These are phyloP conservation scores for Beauveria brongniartii DNA, from an alignment of 2,329 filamentous ascomycete species.

Conservation along the genomic window DNA sequence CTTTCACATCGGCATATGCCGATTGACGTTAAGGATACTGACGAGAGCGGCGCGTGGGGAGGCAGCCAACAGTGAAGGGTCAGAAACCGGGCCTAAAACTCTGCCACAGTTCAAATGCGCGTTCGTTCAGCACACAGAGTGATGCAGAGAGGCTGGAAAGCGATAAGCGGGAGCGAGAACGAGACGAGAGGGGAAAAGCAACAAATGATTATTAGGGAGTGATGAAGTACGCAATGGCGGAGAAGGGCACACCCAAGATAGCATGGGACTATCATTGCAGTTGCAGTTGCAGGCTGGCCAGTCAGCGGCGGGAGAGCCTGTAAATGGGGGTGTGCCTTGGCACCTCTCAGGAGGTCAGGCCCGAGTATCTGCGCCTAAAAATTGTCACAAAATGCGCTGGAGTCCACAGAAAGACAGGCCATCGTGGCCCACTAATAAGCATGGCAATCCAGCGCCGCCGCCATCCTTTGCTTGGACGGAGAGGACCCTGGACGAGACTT, in stretches of 20 bases:
- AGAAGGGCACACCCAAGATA: neutral
- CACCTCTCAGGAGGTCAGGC: conserved; percentile 3
- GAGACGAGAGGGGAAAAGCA: neutral
- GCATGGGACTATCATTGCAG: neutral
- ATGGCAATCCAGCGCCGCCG: neutral
- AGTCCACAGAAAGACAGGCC: neutral
- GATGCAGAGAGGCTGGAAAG: neutral
- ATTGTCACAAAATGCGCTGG: neutral
- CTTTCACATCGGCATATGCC: conserved; percentile 10
- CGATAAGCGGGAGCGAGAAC: neutral
- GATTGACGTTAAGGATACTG: neutral
- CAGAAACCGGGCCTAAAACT: neutral
- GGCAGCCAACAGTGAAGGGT: neutral
- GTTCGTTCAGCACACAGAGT: neutral
- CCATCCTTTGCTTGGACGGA: neutral
- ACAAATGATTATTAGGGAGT: neutral
- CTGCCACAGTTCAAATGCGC: neutral
- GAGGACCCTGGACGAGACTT: neutral
- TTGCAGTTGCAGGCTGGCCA: neutral
- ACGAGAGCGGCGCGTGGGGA: neutral
- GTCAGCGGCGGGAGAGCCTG: neutral
- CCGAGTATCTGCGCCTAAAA: neutral
- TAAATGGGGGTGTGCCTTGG: neutral
- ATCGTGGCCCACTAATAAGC: conserved; percentile 5
- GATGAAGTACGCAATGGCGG: neutral